phyloP scores from a whole-genome alignment of 176 grass and related monocot species.

The Zoysia japonica region DNA sequence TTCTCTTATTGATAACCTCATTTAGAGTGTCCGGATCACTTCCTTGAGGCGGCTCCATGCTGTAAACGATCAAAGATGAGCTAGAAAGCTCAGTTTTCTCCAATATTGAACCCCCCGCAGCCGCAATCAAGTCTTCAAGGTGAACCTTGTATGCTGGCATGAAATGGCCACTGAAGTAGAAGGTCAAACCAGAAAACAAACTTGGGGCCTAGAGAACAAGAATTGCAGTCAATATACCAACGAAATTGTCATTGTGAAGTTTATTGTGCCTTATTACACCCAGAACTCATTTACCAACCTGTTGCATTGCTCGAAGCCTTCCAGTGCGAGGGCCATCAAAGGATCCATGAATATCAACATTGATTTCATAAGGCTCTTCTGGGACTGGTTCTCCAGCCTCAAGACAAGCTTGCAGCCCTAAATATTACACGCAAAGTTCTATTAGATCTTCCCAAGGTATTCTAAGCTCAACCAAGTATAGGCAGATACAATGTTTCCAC shows the following conservation, averaged over 20 bases:
- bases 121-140: slow-evolving; percentile 66
- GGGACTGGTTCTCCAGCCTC: slow-evolving; percentile 64
- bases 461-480: slow-evolving; percentile 6
- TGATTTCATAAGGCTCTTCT: slow-evolving; percentile 75
- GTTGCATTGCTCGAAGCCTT: slow-evolving; percentile 59
- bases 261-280: neutral
- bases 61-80: slow-evolving; percentile 71
- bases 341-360: slow-evolving; percentile 78
- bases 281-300: slow-evolving; percentile 42
- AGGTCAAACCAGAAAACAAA: slow-evolving; percentile 64
- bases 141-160: slow-evolving; percentile 70
- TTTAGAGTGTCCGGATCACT: slow-evolving; percentile 35
- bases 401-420: slow-evolving; percentile 81
- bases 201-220: slow-evolving; percentile 59
- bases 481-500: neutral
- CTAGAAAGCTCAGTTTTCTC: slow-evolving; percentile 45
- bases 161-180: slow-evolving; percentile 78
- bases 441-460: slow-evolving; percentile 25
- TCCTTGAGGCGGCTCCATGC: slow-evolving; percentile 69
- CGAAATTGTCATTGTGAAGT: neutral
- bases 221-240: slow-evolving; percentile 23
- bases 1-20: slow-evolving; percentile 64
- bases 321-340: slow-evolving; percentile 78
- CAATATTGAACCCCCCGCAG: slow-evolving; percentile 61
- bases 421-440: slow-evolving; percentile 28